A percentile compares a stretch with the other conserved stretches of the same genome.
These are phyloP conservation scores for Pichia cephalocereana DNA, from an alignment of 805 yeast genomes.

Conservation along the genomic window DNA sequence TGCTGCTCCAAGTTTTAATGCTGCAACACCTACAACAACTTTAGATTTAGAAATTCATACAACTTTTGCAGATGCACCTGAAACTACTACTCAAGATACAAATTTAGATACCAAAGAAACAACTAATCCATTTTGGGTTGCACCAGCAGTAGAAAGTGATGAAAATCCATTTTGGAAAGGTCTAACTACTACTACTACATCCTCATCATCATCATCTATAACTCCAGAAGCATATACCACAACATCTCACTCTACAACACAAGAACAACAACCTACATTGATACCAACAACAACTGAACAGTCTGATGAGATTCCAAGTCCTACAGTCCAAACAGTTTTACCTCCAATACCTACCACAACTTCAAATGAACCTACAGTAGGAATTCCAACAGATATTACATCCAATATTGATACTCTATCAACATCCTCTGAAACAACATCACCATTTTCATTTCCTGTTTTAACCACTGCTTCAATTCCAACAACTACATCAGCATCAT, in stretches of 20 bases:
- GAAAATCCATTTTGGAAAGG: no score
- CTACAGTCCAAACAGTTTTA: neutral
- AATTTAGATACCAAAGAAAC: neutral
- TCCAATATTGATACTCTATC: neutral
- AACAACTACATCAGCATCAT: neutral
- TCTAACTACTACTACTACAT: neutral
- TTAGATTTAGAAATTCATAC: neutral
- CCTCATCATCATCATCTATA: neutral
- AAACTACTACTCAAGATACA: neutral
- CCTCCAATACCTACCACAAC: neutral
- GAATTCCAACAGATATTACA: neutral
- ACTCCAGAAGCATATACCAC: neutral
- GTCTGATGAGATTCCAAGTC: no score
- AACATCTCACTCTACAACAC: no score
- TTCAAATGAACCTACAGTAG: neutral
- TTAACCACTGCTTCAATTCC: neutral
- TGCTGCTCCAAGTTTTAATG: neutral
- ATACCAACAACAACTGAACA: no score
- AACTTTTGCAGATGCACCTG: neutral
- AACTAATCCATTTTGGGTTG: neutral
- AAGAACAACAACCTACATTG: no score
- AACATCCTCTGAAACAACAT: neutral
- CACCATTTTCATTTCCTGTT: neutral
- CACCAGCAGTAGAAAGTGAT: no score
- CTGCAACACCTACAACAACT: neutral